phyloP scores from a whole-genome alignment of 495 filamentous ascomycete genomes.

The Tricharina praecox region DNA sequence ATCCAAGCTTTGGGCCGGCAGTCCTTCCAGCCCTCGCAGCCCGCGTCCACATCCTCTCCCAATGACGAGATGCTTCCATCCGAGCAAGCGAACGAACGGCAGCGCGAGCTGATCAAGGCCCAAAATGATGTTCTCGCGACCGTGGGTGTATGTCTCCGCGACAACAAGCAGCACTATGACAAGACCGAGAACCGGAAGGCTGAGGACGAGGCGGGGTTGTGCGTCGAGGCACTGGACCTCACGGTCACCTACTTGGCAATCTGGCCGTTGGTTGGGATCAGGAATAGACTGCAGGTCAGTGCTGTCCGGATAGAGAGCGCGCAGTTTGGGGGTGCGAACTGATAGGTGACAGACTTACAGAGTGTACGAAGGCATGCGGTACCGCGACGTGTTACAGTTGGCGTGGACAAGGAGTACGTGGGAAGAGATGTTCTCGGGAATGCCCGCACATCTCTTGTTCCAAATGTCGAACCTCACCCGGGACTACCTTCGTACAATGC shows the following conservation, averaged over 20 bases:
- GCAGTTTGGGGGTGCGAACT: slow-evolving; percentile 10
- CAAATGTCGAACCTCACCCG: slow-evolving; percentile 16
- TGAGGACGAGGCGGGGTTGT: slow-evolving; percentile 25
- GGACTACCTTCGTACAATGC: slow-evolving; percentile 18
- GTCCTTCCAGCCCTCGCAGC: slow-evolving; percentile 25
- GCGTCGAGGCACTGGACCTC: slow-evolving; percentile 18
- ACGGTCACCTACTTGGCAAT: slow-evolving; percentile 21
- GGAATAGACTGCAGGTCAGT: slow-evolving; percentile 23
- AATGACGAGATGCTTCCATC: slow-evolving; percentile 11
- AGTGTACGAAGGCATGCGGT: slow-evolving; percentile 10
- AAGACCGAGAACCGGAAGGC: slow-evolving; percentile 15
- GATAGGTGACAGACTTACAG: slow-evolving; percentile 13
- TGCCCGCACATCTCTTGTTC: slow-evolving; percentile 24
- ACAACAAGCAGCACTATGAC: slow-evolving; percentile 18
- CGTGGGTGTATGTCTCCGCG: slow-evolving; percentile 24
- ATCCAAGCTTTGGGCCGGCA: slow-evolving; percentile 24
- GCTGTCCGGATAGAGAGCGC: too few relatives aligned
- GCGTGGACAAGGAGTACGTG: slow-evolving; percentile 18
- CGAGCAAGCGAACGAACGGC: slow-evolving; percentile 22
- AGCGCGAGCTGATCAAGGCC: slow-evolving; percentile 21
- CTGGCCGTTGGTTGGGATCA: slow-evolving; percentile 23
- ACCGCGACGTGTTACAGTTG: slow-evolving; percentile 18
- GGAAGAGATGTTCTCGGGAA: slow-evolving; percentile 19
- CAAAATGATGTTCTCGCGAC: slow-evolving; percentile 27
- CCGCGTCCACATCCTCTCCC: slow-evolving; percentile 9